These are phyloP conservation scores for Graphilbum fragrans DNA, from an alignment of 2,329 filamentous ascomycete genomes.

Conservation along the genomic window DNA sequence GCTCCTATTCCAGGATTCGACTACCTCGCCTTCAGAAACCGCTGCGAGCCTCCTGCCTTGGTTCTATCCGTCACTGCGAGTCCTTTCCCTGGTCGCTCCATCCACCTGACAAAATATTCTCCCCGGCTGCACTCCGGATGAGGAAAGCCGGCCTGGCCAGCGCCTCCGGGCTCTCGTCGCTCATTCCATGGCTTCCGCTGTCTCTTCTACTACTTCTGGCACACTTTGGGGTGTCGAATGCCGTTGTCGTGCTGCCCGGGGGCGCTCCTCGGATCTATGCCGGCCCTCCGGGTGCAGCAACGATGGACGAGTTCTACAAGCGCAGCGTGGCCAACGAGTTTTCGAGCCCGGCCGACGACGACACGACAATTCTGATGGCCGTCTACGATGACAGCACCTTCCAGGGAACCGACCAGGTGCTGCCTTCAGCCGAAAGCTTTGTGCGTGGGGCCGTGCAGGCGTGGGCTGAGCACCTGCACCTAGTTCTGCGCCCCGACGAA, in stretches of 20 bases:
- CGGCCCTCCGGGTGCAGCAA: constrained; percentile 3
- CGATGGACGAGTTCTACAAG: constrained; percentile 10
- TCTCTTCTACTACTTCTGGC: too few relatives aligned
- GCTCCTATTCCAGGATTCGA: too few relatives aligned
- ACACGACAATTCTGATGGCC: constrained; percentile 13
- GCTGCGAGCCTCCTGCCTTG: too few relatives aligned
- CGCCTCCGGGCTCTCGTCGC: too few relatives aligned
- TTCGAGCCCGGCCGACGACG: constrained; percentile 8
- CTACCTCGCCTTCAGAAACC: too few relatives aligned
- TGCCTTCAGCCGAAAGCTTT: constrained; percentile 24
- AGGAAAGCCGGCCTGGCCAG: too few relatives aligned
- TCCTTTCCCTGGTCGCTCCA: too few relatives aligned
- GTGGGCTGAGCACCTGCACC: constrained; percentile 36
- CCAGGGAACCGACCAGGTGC: constrained; percentile 8
- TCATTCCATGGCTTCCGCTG: too few relatives aligned
- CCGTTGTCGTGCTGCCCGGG: constrained; percentile 13
- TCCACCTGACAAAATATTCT: too few relatives aligned
- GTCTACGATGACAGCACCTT: constrained; percentile 10
- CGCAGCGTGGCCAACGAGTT: constrained; percentile 12
- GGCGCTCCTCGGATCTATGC: constrained; percentile 9
- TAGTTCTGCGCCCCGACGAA: constrained; percentile 39
- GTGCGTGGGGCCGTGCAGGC: constrained; percentile 31
- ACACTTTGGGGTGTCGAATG: background rate
- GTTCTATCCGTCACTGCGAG: too few relatives aligned
- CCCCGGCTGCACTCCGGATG: too few relatives aligned